Evolutionary conservation across 495 filamentous ascomycete genomes (phyloP), one percentile per base, ranked within the genome.

Genomic region (Cairneyella variabilis): DNA sequence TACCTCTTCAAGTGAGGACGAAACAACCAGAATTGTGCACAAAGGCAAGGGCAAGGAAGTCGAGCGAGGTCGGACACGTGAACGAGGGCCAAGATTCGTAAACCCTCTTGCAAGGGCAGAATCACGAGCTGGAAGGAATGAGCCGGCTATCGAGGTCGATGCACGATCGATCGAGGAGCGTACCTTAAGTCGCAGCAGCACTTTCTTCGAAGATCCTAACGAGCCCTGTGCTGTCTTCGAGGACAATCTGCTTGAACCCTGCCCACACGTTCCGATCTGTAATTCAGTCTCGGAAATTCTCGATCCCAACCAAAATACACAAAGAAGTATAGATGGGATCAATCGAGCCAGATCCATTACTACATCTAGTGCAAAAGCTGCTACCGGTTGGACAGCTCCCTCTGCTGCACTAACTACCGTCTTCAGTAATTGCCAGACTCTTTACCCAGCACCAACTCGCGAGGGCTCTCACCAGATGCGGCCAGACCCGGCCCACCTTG

Each of bases 241-340:
- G 9, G 58, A 64, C 36, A 44, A 51, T 28, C 10, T 64, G 16
- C 40, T 64, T 1, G 62, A 64, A 26, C 58, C 62, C 37, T 61
- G 54, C 34, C 61, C 61, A 14, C 53, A 55, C 27, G 22, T 36
- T 16, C 37, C 46, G n/a, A 30, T 58, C 2, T 60, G 48, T 41
- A 47, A 32, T 14, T 47, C 36, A 36, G 43, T 63, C 3, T 57
- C 51, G 1, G 56, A 63, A 30, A 40, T 63, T 32, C 51, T 61
- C 18, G 36, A 44, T 16, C 14, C n/a, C 18, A 8, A 34, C 3
- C 40, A 25, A 22, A 2, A 44, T 17, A 27, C 9, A 12, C 23
- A 16, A 50, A 16, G 9, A n/a, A n/a, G n/a, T n/a, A n/a, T n/a
- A n/a, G 36, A 40, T 42, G 36, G n/a, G 12, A 4, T 23, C 38